Conservation (phyloP, 2,329 filamentous ascomycete genomes). For the Cyanodermella asteris region DNA sequence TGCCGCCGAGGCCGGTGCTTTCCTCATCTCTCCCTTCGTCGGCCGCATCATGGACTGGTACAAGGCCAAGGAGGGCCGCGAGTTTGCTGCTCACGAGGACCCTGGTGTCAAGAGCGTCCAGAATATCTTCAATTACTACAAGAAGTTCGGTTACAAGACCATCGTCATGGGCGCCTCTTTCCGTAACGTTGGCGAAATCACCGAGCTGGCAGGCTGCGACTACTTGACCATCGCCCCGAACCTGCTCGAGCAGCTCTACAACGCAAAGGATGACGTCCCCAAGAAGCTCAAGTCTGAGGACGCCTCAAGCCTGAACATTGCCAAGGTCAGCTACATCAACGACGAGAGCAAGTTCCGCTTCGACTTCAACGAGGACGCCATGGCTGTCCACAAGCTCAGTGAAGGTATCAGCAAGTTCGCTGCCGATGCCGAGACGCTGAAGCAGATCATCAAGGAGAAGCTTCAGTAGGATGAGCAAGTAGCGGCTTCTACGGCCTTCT, state of each 20-base stretch:
- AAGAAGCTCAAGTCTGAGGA: conserved; percentile 67
- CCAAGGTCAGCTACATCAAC: conserved; percentile 79
- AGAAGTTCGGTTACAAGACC: conserved; percentile 98
- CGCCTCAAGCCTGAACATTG: conserved; percentile 48
- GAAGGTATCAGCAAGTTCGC: conserved; percentile 99
- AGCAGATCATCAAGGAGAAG: conserved; percentile 80
- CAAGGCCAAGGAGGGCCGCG: conserved; percentile 90
- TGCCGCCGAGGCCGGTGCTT: conserved; percentile 82
- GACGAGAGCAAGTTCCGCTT: conserved; percentile 87
- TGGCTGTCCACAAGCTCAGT: conserved; percentile 97
- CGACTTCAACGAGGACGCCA: conserved; percentile 98
- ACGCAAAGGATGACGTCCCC: conserved; percentile 59
- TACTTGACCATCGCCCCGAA: conserved; percentile 97
- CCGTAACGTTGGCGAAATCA: conserved; percentile 91
- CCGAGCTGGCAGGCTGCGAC: conserved; percentile 91
- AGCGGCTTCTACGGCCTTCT: no score
- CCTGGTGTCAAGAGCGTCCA: conserved; percentile 89
- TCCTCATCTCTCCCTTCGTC: conserved; percentile 93
- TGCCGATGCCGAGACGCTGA: conserved; percentile 81
- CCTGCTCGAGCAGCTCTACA: conserved; percentile 83
- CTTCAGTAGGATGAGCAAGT: conserved; percentile 35
- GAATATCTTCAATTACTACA: conserved; percentile 99
- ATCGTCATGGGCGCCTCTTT: conserved; percentile 99
- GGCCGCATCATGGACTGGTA: conserved; percentile 99
- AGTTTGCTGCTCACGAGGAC: conserved; percentile 75